Evolutionary conservation across 495 filamentous ascomycete genomes (phyloP).

Genomic region (Aspergillus taichungensis): DNA sequence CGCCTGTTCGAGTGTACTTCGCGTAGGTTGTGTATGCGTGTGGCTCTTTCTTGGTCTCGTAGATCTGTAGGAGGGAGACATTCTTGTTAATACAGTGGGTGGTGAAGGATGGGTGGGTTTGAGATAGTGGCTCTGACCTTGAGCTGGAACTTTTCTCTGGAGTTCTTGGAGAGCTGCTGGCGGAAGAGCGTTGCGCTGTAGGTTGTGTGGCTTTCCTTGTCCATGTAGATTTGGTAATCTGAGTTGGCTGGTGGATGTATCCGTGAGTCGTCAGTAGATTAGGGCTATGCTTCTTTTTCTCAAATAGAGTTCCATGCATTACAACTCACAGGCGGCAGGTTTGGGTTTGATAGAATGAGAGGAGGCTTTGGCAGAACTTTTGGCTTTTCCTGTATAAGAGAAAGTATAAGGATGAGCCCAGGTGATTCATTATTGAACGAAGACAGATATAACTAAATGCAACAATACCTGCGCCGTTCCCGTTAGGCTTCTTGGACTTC

Average conservation of each 20-base stretch:
- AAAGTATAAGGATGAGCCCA: neutral
- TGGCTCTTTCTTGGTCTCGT: constrained; percentile 38
- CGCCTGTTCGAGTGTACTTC: constrained; percentile 27
- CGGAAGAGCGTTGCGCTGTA: constrained; percentile 17
- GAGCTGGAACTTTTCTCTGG: constrained; percentile 20
- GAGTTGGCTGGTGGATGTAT: too few species aligned
- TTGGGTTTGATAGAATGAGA: constrained; percentile 1
- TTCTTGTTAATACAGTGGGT: neutral
- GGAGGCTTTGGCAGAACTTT: constrained; percentile 3
- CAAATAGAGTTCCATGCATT: neutral
- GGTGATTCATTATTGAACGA: too few species aligned
- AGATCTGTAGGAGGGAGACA: constrained; percentile 31
- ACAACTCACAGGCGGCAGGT: constrained; percentile 1
- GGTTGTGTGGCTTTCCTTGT: constrained; percentile 3
- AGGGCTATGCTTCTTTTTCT: constrained; percentile 2
- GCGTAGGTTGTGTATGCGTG: constrained; percentile 35
- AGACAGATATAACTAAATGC: neutral
- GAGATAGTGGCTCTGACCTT: constrained; percentile 16
- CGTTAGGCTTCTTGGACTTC: constrained; percentile 15
- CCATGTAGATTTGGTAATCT: constrained; percentile 18
- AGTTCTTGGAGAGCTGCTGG: neutral
- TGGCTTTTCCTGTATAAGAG: neutral
- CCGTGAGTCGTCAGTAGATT: too few species aligned
- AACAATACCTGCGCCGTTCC: constrained; percentile 12
- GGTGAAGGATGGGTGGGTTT: neutral